Evolutionary conservation across 1,284 basidiomycete species (phyloP), one percentile per base, ranked within the genome.

Genomic region (Fistulina hepatica): DNA sequence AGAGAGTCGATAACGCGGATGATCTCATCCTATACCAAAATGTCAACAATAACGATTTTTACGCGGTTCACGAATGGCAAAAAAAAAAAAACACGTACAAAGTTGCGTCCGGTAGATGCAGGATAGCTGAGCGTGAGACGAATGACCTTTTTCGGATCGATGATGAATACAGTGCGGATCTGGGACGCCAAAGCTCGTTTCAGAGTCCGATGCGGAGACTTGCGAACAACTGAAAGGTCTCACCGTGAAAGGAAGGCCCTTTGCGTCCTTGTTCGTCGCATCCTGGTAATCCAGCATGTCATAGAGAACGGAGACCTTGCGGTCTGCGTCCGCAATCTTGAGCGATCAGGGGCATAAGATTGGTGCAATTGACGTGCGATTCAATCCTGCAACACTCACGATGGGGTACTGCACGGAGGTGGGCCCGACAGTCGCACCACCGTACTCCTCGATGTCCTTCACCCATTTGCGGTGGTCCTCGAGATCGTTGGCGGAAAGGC

Each of bases 261-360:
- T 94, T 37, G 71, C 71, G 60, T 99, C 95, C 40, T 84, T 77
- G 67, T 98, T 99, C 43, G 92, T 94, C 36, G 85, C 74, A 60
- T 95, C 91, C 58, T 94, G 85, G 49, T 84, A 73, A 60, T 98
- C 94, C 44, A 98, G 72, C 95, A 98, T 98, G 60, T 92, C 90
- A 56, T 92, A 93, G 43, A 85, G 60, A 28, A 74, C 78, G 12
- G 90, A 83, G 40, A 97, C 73, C 59, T 79, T 81, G 56, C 95
- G 76, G 55, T 91, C 82, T 35, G 75, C 70, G 57, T 98, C 94
- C 40, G 89, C 93, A 48, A 99, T 95, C 83, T 88, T n/a, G n/a
- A n/a, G n/a, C n/a, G n/a, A n/a, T n/a, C n/a, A n/a, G n/a, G n/a
- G n/a, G 47, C 20, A 39, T 22, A 15, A 26, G 22, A 16, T 31